Evolutionary conservation across 2,329 filamentous ascomycete genomes (phyloP).

Genomic region (Fusarium hainanense): DNA sequence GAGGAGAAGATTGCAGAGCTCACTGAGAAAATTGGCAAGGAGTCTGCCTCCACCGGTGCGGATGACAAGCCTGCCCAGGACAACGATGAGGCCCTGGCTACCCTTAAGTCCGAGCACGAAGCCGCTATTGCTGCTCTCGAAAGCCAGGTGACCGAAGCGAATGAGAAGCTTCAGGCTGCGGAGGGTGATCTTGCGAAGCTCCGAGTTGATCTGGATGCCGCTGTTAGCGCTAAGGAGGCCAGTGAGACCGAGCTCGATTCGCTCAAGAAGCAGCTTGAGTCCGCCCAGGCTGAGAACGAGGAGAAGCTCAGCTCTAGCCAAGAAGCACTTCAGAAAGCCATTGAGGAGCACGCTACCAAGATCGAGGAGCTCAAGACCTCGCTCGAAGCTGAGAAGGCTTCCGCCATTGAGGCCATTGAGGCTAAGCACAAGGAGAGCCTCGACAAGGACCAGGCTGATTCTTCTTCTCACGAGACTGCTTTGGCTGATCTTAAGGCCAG

Average conservation of each 20-base stretch:
- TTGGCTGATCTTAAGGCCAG: conserved; percentile 62
- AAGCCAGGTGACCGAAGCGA: conserved; percentile 59
- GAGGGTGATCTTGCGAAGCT: conserved; percentile 63
- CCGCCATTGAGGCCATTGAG: conserved; percentile 61
- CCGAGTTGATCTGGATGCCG: conserved; percentile 60
- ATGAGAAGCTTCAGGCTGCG: conserved; percentile 62
- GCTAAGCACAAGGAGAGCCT: conserved; percentile 64
- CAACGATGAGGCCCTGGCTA: conserved; percentile 58
- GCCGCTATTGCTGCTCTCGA: conserved; percentile 60
- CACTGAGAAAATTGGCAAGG: conserved; percentile 61
- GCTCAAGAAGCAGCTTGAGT: conserved; percentile 64
- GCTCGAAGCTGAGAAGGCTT: conserved; percentile 62
- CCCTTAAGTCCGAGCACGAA: conserved; percentile 62
- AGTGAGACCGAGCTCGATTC: conserved; percentile 60
- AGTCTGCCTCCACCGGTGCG: conserved; percentile 51
- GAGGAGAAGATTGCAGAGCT: conserved; percentile 67
- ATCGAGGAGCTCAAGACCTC: conserved; percentile 63
- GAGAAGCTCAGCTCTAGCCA: conserved; percentile 51
- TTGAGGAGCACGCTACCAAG: conserved; percentile 61
- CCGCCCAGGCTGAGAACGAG: conserved; percentile 49
- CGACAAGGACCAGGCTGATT: conserved; percentile 58
- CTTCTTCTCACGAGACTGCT: conserved; percentile 60
- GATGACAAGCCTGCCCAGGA: conserved; percentile 57
- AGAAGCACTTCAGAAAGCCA: conserved; percentile 51
- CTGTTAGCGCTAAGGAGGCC: conserved; percentile 61